Percentiles rank a stretch among this genome's conserved stretches.
These are phyloP conservation scores for Xylaria sp. DNA, from an alignment of 2,329 filamentous ascomycete species.

Conservation along the genomic window DNA sequence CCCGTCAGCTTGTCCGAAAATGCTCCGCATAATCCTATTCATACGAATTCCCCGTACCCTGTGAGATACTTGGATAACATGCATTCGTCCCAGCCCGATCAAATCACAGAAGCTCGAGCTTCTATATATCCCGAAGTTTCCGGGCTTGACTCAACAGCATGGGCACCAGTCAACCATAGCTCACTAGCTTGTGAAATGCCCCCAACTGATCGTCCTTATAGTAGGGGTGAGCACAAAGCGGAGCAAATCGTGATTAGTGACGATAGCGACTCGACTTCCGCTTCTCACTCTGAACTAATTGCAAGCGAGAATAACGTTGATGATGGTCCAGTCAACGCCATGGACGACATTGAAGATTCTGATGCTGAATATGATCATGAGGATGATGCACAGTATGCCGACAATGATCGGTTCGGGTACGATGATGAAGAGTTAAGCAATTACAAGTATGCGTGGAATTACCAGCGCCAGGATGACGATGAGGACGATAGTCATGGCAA, in stretches of 20 bases:
- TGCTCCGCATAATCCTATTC: slow-evolving; percentile 1
- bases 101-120: slow-evolving; percentile 9
- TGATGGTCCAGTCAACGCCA: slow-evolving; percentile 15
- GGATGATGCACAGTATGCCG: slow-evolving; percentile 26
- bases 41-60: slow-evolving; percentile 22
- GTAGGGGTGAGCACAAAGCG: slow-evolving; percentile 22
- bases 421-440: slow-evolving; percentile 31
- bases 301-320: slow-evolving; percentile 19
- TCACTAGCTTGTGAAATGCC: slow-evolving; percentile 13
- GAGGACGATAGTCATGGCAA: slow-evolving; percentile 32
- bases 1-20: slow-evolving; percentile 19
- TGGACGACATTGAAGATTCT: slow-evolving; percentile 2
- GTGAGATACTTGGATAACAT: slow-evolving; percentile 22
- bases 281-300: slow-evolving; percentile 15
- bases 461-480: slow-evolving; percentile 29
- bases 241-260: slow-evolving; percentile 30
- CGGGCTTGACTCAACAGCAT: slow-evolving; percentile 19
- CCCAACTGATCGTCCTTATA: slow-evolving; percentile 17
- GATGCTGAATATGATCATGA: slow-evolving; percentile 17
- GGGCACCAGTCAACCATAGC: slow-evolving; percentile 27
- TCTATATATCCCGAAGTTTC: slow-evolving; percentile 1
- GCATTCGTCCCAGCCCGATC: slow-evolving; percentile 6
- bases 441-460: slow-evolving; percentile 31
- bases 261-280: slow-evolving; percentile 29
- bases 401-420: slow-evolving; percentile 30